Percentiles rank a stretch among this genome's conserved stretches.
Evolutionary conservation across 192 early-diverging fungal species (phyloP).

Genomic region (Diversispora eburnea): DNA sequence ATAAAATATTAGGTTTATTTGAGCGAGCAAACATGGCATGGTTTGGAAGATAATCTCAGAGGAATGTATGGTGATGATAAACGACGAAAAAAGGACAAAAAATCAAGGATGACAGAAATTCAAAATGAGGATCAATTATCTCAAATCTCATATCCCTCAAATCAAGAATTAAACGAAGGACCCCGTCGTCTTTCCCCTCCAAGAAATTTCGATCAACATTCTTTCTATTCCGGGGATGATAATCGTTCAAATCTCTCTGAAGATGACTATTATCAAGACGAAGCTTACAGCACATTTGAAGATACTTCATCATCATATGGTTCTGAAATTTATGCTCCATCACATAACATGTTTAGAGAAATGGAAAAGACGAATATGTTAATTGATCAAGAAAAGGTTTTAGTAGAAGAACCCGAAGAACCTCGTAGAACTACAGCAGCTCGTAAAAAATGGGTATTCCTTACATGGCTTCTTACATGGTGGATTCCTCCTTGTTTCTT

Average conservation of each 20-base stretch:
- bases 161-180: conserved; percentile 30
- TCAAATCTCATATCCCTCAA: conserved; percentile 21
- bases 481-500: conserved; percentile 77
- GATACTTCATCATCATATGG: conserved; percentile 40
- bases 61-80: conserved; percentile 63
- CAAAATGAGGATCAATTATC: conserved; percentile 14
- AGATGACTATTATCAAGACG: conserved; percentile 58
- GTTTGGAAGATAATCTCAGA: conserved; percentile 78
- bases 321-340: conserved; percentile 41
- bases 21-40: conserved; percentile 74
- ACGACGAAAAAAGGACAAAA: conserved; percentile 41
- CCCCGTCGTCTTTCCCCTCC: conserved; percentile 33
- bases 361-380: conserved; percentile 48
- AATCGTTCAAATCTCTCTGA: conserved; percentile 59
- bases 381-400: conserved; percentile 37
- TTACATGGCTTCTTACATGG: conserved; percentile 78
- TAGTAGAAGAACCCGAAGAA: conserved; percentile 50
- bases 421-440: conserved; percentile 51
- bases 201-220: conserved; percentile 40
- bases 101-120: conserved; percentile 4
- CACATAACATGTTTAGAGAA: conserved; percentile 42
- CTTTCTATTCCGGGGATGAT: conserved; percentile 47
- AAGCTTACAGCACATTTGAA: conserved; percentile 24
- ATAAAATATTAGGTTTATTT: conserved; percentile 57
- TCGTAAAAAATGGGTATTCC: conserved; percentile 76